Evolutionary conservation across 768 basidiomycete genomes (phyloP), one percentile per base, ranked within the genome.

Genomic region (Podaxis sp.): DNA sequence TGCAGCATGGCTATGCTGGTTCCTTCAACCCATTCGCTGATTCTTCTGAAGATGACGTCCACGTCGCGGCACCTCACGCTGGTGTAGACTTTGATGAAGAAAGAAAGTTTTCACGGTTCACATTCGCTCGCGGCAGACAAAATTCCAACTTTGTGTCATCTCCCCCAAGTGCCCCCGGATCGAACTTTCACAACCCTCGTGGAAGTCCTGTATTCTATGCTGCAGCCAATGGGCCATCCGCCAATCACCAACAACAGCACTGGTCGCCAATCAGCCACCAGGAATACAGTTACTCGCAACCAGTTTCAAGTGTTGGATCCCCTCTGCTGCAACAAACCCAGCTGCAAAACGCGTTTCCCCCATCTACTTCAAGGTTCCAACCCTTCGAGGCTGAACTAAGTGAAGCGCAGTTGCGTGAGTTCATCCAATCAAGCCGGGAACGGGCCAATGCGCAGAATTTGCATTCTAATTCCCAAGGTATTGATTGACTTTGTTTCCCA

Each of bases 1-100:
- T 51, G 74, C 75, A 23, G 75, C 82, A 2, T 11, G 79, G 78
- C 64, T 92, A 92, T 67, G 77, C 84, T 3, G 90, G 90, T 0
- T 84, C 88, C 3, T 92, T 93, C 69, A 88, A 93, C 71, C 91
- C 91, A 0, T 93, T 93, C 65, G 85, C 83, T 9, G 89, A 92
- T 59, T 63, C 68, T 11, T 71, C 62, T 18, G 86, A 89, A 11
- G 85, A 85, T 10, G n/a, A 61, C n/a, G 64, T 36, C 25, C 46
- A 56, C 28, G 18, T 72, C n/a, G 62, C 68, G 23, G 66, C 76
- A 18, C 70, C 67, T 16, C 63, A 69, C 25, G 63, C 76, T 42
- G 71, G 77, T 64, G n/a, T 72, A 71, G 28, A 56, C 65, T 3
- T 83, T 32, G 85, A 86, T 62, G 85, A 86, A 55, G 90, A 91